Evolutionary conservation across 768 basidiomycete genomes (phyloP).

Genomic region (Kwoniella sp.): DNA sequence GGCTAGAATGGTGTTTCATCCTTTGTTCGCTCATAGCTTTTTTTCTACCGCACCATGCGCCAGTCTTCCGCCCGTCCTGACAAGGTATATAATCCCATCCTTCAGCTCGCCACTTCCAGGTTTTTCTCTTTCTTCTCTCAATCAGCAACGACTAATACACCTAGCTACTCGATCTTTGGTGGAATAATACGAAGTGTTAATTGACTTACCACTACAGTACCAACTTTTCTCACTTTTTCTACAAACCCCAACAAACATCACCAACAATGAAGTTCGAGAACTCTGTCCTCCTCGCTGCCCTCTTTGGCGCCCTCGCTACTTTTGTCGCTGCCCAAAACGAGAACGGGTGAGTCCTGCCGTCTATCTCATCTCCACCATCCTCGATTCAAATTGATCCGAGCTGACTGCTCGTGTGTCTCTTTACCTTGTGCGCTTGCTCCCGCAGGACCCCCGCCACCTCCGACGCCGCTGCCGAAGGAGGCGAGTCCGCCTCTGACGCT

Average conservation of each 20-base stretch:
- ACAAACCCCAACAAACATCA: slow-evolving; percentile 1
- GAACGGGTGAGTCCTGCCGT: slow-evolving; percentile 20
- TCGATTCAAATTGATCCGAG: too few species aligned
- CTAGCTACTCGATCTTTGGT: background rate
- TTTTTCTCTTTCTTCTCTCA: slow-evolving; percentile 9
- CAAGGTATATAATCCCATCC: slow-evolving; percentile 19
- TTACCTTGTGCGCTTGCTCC: background rate
- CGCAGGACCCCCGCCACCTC: slow-evolving; percentile 2
- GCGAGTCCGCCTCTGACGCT: slow-evolving; percentile 6
- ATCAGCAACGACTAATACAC: background rate
- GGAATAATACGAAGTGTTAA: background rate
- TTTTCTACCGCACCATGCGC: background rate
- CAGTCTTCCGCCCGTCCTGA: background rate
- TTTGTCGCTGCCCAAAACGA: slow-evolving; percentile 20
- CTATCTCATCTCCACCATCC: background rate
- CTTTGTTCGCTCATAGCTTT: slow-evolving; percentile 18
- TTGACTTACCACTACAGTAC: slow-evolving; percentile 5
- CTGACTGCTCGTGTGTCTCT: too few species aligned
- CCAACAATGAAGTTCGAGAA: slow-evolving; percentile 22
- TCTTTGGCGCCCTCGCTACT: slow-evolving; percentile 21
- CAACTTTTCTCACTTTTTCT: background rate
- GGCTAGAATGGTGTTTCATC: background rate
- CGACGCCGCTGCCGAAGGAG: slow-evolving; percentile 3
- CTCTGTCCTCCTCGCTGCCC: slow-evolving; percentile 21
- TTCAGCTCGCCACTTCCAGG: slow-evolving; percentile 2